Evolutionary conservation across 441 rosid species (phyloP).

Genomic region (Pelargonium cotyledonis): DNA sequence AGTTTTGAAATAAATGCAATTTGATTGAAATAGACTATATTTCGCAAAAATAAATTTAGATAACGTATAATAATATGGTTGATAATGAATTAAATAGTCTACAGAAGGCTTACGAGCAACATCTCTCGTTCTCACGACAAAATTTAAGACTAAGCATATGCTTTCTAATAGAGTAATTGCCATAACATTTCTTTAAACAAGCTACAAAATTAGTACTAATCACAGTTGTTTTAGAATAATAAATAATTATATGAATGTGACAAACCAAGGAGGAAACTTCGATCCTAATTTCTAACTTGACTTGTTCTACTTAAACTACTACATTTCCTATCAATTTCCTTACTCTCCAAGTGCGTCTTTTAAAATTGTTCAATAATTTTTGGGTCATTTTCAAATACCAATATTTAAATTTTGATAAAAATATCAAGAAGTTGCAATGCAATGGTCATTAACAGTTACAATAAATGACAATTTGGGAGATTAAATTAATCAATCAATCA

Average conservation of each 20-base stretch:
- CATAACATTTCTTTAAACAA: not conserved
- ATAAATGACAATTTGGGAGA: not conserved
- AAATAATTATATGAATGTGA: not conserved
- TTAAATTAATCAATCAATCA: not conserved
- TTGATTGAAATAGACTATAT: too few species aligned
- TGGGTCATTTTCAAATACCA: not conserved
- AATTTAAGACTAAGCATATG: not conserved
- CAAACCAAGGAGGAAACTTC: not conserved
- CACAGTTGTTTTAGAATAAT: not conserved
- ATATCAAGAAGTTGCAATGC: not conserved
- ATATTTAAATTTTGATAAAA: too few species aligned
- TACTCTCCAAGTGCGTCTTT: not conserved
- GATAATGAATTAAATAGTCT: too few species aligned
- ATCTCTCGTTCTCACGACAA: not conserved
- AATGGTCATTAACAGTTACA: not conserved
- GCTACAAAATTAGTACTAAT: not conserved
- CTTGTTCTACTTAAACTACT: not conserved
- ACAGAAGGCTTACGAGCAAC: not conserved
- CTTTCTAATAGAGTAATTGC: not conserved
- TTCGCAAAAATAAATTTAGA: too few species aligned
- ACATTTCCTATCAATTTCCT: not conserved
- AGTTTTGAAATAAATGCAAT: too few species aligned
- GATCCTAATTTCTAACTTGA: not conserved
- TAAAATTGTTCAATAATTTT: not conserved
- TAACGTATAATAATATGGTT: too few species aligned